Evolutionary conservation across 2,329 filamentous ascomycete species (phyloP).

Genomic region (Gliomastix tumulicola): DNA sequence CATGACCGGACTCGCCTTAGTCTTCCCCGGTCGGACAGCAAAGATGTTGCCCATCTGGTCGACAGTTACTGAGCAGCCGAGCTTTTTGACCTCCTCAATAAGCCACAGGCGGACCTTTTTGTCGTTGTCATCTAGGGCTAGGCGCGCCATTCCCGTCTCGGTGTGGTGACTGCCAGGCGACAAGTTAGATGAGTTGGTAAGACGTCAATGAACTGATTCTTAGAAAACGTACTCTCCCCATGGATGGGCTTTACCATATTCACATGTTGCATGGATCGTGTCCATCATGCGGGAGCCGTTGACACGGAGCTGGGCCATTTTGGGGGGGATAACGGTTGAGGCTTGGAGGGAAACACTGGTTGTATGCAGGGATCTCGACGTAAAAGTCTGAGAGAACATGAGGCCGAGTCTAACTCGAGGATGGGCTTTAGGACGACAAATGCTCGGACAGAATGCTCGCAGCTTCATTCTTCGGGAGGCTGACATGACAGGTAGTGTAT

Average conservation of each 20-base stretch:
- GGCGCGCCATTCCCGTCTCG: slow-evolving; percentile 3
- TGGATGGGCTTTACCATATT: slow-evolving; percentile 10
- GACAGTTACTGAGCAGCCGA: slow-evolving; percentile 60
- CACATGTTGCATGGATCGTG: slow-evolving; percentile 11
- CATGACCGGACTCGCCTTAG: slow-evolving; percentile 51
- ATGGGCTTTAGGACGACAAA: too few relatives aligned
- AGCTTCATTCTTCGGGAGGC: too few relatives aligned
- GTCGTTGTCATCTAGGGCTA: slow-evolving; percentile 35
- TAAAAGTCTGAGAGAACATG: too few relatives aligned
- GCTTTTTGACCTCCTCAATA: slow-evolving; percentile 47
- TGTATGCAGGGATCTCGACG: too few relatives aligned
- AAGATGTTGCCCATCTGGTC: slow-evolving; percentile 79
- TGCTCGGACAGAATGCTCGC: too few relatives aligned
- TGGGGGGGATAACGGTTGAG: too few relatives aligned
- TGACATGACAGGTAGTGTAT: too few relatives aligned
- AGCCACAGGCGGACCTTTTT: slow-evolving; percentile 71
- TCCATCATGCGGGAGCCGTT: slow-evolving; percentile 11
- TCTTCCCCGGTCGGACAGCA: slow-evolving; percentile 57
- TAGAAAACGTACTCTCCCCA: slow-evolving; percentile 15
- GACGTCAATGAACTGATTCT: too few relatives aligned
- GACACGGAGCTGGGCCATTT: slow-evolving; percentile 12
- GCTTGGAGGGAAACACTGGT: too few relatives aligned
- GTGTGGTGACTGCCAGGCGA: neutral
- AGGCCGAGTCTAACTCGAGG: too few relatives aligned
- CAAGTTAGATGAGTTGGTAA: too few relatives aligned